A percentile compares a stretch with the other conserved stretches of the same genome.
phyloP scores from a whole-genome alignment of 306 rosid genomes.

The Echinosophora koreensis region DNA sequence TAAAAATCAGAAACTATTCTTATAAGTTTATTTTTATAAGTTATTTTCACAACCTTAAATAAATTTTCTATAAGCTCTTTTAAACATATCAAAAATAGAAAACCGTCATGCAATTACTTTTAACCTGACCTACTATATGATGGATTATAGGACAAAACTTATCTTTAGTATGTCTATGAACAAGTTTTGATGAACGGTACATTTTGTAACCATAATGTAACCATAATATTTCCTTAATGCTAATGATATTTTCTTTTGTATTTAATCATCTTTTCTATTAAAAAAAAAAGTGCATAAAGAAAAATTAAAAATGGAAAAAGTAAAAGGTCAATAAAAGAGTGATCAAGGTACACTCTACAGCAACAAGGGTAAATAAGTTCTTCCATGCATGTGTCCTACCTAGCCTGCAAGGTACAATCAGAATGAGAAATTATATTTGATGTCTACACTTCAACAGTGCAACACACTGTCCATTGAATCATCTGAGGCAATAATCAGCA shows the following conservation, averaged over 20 bases:
- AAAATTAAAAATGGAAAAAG: background rate
- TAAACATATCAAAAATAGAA: background rate
- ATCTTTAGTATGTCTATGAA: background rate
- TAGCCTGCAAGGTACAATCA: background rate
- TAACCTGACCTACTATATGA: background rate
- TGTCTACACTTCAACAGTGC: background rate
- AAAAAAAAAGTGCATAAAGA: background rate
- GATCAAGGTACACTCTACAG: background rate
- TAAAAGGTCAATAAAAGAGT: too few relatives aligned
- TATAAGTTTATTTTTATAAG: too few relatives aligned
- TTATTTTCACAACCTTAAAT: too few relatives aligned
- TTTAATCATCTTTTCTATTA: background rate
- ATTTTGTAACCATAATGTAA: background rate
- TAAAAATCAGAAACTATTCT: too few relatives aligned
- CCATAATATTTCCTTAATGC: background rate
- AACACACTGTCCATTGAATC: background rate
- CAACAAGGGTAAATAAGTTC: background rate
- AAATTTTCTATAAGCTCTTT: too few relatives aligned
- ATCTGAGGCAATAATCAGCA: background rate
- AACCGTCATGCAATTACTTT: slow-evolving; percentile 9
- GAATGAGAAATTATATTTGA: background rate
- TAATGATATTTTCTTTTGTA: background rate
- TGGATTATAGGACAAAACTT: background rate
- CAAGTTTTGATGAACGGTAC: background rate
- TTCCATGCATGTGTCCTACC: background rate